Base-by-base conservation (phyloP, 2,329 filamentous ascomycete species). In the Stagonosporopsis rhizophila region DNA sequence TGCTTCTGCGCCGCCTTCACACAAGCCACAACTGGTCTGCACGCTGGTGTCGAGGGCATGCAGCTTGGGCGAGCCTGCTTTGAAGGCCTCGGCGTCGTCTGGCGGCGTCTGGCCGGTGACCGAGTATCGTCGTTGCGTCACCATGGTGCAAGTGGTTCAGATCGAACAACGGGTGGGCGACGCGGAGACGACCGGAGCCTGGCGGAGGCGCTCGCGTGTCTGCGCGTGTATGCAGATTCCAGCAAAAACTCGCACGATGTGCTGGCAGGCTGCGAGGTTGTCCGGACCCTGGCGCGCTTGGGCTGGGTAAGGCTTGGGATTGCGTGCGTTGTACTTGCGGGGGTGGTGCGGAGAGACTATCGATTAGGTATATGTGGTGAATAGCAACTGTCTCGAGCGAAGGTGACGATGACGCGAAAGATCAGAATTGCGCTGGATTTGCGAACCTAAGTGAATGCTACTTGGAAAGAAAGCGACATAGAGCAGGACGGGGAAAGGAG, bases 71-170 rank as follows among this genome's bases (percentile, higher is more conserved):
- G 71, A 74, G 56, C 63, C 61, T 42, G 69, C 66, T 56, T 72
- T 72, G 59, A 74, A 59, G 57, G 66, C 64, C 32, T 67, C 70
- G 15, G 67, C 69, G 49, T 71, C 64, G 62, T 75, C 71, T 9
- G 71, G 72, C 40, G 71, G 72, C 44, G 70, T 74, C 59, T 74
- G 70, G 49, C 73, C 72, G 8, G 73, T 74, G 51, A 75, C 71
- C 20, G 71, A 74, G 62, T 75, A 75, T 50, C 73, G 66, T 41
- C 73, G 71, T 60, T 75, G 73, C 49, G 70, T 62, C 28, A 66
- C 66, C 68, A 72, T 73, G 19, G 57, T 51, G 23, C 34, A 34
- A 27, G 57, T 44, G 47, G 40, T 48, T 35, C 37, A 22, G 42
- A 25, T 52, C 20, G 34, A 44, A 38, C 42, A 45, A 42, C 37